Percentiles rank a stretch among this genome's conserved stretches.
phyloP scores from a whole-genome alignment of 2,329 filamentous ascomycete genomes.

The Zasmidium angulare region DNA sequence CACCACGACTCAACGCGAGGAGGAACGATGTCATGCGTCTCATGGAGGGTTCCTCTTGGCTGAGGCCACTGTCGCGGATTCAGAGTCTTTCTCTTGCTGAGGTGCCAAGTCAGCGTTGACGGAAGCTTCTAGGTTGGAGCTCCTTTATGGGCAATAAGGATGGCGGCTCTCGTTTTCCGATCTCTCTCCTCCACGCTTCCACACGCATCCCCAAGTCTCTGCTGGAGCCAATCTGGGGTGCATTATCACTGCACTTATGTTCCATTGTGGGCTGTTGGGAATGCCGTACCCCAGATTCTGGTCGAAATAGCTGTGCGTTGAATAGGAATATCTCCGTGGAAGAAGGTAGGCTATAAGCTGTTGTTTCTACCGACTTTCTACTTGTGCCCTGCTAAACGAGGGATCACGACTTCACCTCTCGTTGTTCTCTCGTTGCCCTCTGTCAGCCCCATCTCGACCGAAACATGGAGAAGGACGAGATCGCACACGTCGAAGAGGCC shows the following conservation, averaged over 20 bases:
- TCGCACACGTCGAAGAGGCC: background rate
- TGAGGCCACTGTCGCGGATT: too few relatives aligned
- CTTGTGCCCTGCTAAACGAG: too few relatives aligned
- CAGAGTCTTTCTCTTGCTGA: too few relatives aligned
- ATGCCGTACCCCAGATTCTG: background rate
- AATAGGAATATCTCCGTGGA: slow-evolving; percentile 1
- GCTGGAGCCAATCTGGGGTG: background rate
- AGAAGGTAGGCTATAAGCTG: slow-evolving; percentile 6
- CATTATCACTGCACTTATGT: background rate
- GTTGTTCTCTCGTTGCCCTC: background rate
- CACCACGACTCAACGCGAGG: too few relatives aligned
- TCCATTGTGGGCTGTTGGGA: background rate
- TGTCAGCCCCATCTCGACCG: background rate
- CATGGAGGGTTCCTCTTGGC: too few relatives aligned
- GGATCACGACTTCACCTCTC: background rate
- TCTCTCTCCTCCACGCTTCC: background rate
- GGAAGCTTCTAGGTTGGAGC: too few relatives aligned
- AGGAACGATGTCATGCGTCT: too few relatives aligned
- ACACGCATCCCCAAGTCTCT: background rate
- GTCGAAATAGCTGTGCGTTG: background rate
- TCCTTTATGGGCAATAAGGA: too few relatives aligned
- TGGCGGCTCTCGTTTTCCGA: background rate
- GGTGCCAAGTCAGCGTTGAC: too few relatives aligned
- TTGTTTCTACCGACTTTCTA: background rate
- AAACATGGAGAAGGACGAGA: background rate